Evolutionary conservation across 306 rosid species (phyloP), one percentile per base, ranked within the genome.

Genomic region (Dryas drummondii): DNA sequence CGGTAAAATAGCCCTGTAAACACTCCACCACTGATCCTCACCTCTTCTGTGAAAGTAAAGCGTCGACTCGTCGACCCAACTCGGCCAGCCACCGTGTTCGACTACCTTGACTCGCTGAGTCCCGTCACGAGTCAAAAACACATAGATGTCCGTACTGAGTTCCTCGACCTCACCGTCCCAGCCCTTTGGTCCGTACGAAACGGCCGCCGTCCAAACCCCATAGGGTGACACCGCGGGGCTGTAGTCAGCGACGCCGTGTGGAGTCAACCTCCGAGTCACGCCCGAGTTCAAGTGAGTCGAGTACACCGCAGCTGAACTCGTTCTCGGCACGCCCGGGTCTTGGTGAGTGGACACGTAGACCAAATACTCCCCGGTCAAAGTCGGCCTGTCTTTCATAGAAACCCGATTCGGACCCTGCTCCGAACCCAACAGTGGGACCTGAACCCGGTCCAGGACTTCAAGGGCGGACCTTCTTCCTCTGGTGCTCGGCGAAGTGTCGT

Each of bases 21-120:
- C 73, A 57, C 97, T 91, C 96, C 90, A 84, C 97, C 98, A 94
- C 80, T 82, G 74, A 51, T 94, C 97, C 3, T 73, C 66, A 0
- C 91, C 91, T 59, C 93, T 78, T 69, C 98, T 86, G 78, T 94
- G 97, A 57, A 94, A 88, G 82, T 86, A 94, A 44, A 94, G 46
- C 4, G 90, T 94, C 1, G 86, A 87, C 42, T 91, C 98, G 52
- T 91, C 96, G 1, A 76, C 80, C 97, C 97, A 94, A 13, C 82
- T 9, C 2, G 98, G 97, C 98, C 98, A 94, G 27, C 98, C 98
- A n/a, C 96, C 97, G 80, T 90, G 96, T 2, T 90, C 87, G 1
- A 87, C 90, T 1, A 86, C 82, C 82, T 88, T 94, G 17, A 86
- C 80, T 72, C 97, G 85, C 0, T 63, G 82, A 69, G 86, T 78